Evolutionary conservation across 805 yeast genomes (phyloP).

Genomic region (Cyberlindnera japonica): DNA sequence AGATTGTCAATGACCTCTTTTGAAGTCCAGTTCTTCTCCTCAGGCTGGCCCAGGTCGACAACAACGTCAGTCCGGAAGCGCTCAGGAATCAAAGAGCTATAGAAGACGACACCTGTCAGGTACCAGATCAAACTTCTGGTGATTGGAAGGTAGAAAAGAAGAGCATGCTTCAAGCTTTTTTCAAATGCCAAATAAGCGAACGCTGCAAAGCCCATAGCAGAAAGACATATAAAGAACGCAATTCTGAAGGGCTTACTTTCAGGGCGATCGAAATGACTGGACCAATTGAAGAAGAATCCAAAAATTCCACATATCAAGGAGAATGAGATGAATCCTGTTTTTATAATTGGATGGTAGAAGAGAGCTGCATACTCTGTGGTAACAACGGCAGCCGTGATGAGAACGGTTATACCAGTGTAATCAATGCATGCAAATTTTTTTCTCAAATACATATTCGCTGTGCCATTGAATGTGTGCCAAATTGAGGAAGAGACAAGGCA

Average conservation of each 20-base stretch:
- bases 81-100: constrained; percentile 87
- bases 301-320: constrained; percentile 64
- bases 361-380: constrained; percentile 82
- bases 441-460: constrained; percentile 58
- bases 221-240: constrained; percentile 72
- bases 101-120: constrained; percentile 76
- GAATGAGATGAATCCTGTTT: constrained; percentile 50
- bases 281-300: constrained; percentile 85
- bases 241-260: constrained; percentile 79
- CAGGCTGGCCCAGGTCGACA: constrained; percentile 43
- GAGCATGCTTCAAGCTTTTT: constrained; percentile 52
- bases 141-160: constrained; percentile 62
- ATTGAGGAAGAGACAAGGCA: constrained; percentile 76
- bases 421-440: constrained; percentile 87
- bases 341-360: constrained; percentile 50
- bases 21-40: constrained; percentile 30
- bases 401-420: constrained; percentile 87
- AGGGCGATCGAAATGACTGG: constrained; percentile 86
- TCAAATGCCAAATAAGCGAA: constrained; percentile 50
- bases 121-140: constrained; percentile 72
- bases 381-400: constrained; percentile 85
- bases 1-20: constrained; percentile 30
- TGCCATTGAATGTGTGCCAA: constrained; percentile 91
- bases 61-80: constrained; percentile 72
- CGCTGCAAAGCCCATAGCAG: constrained; percentile 70